Percentiles rank a stretch among this genome's conserved stretches.
These are phyloP conservation scores for Tremellales sp. DNA, from an alignment of 1,284 basidiomycete genomes.

Conservation along the genomic window DNA sequence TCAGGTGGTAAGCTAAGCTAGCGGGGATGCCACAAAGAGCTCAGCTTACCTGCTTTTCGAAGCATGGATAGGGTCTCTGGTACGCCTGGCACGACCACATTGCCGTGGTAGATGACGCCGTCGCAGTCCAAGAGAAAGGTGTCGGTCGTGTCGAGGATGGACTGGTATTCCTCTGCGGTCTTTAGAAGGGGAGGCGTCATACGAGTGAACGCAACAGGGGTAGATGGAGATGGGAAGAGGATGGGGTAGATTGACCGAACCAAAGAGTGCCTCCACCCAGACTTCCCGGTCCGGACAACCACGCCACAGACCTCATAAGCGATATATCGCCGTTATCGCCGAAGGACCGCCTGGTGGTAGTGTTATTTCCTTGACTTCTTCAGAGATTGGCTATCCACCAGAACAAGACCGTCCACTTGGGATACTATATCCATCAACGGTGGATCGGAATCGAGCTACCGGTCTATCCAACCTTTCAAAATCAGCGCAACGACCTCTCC, in stretches of 20 bases:
- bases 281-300: not conserved
- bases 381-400: too few relatives aligned
- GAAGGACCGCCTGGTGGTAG: not conserved
- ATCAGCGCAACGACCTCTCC: too few relatives aligned
- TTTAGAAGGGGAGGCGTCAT: conserved; percentile 35
- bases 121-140: conserved; percentile 97
- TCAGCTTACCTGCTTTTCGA: conserved; percentile 45
- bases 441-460: too few relatives aligned
- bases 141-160: conserved; percentile 68
- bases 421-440: too few relatives aligned
- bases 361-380: too few relatives aligned
- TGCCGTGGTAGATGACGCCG: conserved; percentile 90
- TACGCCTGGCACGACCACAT: conserved; percentile 71
- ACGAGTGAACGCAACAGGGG: not conserved
- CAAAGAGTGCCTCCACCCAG: not conserved
- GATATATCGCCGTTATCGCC: not conserved
- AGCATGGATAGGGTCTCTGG: conserved; percentile 67
- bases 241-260: not conserved
- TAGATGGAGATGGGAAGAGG: not conserved
- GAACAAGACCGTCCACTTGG: too few relatives aligned
- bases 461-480: too few relatives aligned
- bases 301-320: not conserved
- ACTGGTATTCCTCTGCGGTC: conserved; percentile 35
- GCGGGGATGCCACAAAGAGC: not conserved
- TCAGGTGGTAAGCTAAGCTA: not conserved